Evolutionary conservation across 768 basidiomycete genomes (phyloP).

Genomic region (Lactifluus piperatus): DNA sequence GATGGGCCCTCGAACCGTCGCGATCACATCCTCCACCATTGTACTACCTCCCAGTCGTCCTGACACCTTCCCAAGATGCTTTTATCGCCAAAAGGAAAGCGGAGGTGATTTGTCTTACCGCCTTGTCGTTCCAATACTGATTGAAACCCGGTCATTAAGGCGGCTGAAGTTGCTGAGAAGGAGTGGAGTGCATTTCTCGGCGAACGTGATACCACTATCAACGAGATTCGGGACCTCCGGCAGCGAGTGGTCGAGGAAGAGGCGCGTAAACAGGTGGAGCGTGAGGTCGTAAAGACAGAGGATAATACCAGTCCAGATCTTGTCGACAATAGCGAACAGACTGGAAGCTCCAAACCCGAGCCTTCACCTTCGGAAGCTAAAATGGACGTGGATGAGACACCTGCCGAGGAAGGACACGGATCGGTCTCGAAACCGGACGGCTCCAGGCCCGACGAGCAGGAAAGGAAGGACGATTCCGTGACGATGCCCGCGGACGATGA

Average conservation of each 20-base stretch:
- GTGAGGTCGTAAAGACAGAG: conserved; percentile 32
- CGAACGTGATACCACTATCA: conserved; percentile 50
- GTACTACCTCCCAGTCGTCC: conserved; percentile 65
- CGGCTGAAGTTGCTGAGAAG: conserved; percentile 50
- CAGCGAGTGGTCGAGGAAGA: conserved; percentile 62
- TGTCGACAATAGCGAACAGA: neutral
- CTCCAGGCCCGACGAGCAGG: conserved; percentile 14
- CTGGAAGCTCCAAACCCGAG: neutral
- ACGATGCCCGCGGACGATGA: conserved; percentile 63
- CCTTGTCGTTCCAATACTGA: neutral
- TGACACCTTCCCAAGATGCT: conserved; percentile 60
- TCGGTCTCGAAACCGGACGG: conserved; percentile 4
- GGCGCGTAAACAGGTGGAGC: conserved; percentile 34
- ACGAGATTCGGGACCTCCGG: conserved; percentile 54
- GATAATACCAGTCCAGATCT: conserved; percentile 21
- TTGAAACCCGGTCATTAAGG: conserved; percentile 31
- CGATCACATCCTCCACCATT: conserved; percentile 68
- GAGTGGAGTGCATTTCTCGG: conserved; percentile 60
- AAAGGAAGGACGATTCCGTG: conserved; percentile 25
- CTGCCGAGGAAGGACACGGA: conserved; percentile 8
- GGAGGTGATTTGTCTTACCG: conserved; percentile 37
- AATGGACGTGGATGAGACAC: conserved; percentile 20
- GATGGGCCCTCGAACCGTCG: conserved; percentile 39
- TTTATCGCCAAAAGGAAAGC: conserved; percentile 54
- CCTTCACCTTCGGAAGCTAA: conserved; percentile 11